Conservation (phyloP, 371 early-diverging fungal genomes). For the Syncephalastrum racemosum region DNA sequence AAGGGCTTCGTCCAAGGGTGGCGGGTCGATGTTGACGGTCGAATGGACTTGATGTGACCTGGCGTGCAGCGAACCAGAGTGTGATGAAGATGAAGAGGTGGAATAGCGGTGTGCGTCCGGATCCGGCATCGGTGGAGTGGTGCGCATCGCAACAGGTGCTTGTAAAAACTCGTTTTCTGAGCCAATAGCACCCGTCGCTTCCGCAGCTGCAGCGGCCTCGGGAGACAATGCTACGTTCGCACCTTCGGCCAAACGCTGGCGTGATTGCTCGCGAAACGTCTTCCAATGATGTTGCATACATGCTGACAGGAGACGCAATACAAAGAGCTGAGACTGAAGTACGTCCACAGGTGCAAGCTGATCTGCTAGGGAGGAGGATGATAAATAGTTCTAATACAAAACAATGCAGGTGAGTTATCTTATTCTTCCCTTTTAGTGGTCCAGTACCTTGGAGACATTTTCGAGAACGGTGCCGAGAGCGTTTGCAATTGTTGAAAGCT, state of each 20-base stretch:
- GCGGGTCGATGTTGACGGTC: conserved; percentile 50
- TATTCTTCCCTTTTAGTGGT: not conserved
- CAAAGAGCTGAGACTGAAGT: conserved; percentile 75
- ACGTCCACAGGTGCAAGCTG: conserved; percentile 61
- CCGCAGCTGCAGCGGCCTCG: conserved; percentile 19
- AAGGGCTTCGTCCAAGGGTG: conserved; percentile 71
- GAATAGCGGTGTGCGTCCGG: too few species aligned
- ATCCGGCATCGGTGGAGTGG: too few species aligned
- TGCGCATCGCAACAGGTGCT: conserved; percentile 8
- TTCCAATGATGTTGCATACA: conserved; percentile 79
- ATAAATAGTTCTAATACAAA: conserved; percentile 12
- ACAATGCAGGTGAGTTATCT: not conserved
- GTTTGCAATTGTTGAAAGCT: conserved; percentile 55
- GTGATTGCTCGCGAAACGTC: conserved; percentile 47
- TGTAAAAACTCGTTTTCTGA: conserved; percentile 15
- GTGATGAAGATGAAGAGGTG: too few species aligned
- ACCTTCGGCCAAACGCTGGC: conserved; percentile 15
- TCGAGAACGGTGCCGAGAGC: conserved; percentile 60
- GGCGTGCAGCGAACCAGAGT: too few species aligned
- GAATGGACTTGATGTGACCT: too few species aligned
- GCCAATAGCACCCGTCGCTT: conserved; percentile 18
- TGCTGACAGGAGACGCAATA: conserved; percentile 69
- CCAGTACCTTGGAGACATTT: conserved; percentile 61
- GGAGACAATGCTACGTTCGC: conserved; percentile 4
- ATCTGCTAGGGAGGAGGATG: conserved; percentile 30